These are phyloP conservation scores for Carex kokanica DNA, from an alignment of 176 grass and related monocot species.

Conservation along the genomic window DNA sequence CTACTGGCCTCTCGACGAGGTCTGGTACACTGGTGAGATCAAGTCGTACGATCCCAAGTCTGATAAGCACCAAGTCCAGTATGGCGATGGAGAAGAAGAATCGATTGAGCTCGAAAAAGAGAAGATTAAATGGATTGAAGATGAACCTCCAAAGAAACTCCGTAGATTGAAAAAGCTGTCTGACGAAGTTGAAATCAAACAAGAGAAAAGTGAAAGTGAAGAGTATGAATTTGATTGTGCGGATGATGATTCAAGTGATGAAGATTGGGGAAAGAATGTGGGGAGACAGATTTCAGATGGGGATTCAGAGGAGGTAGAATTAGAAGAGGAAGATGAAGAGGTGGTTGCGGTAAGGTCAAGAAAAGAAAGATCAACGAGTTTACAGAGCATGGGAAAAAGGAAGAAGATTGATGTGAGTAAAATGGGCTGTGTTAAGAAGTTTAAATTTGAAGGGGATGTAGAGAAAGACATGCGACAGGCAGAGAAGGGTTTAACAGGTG, in stretches of 20 bases:
- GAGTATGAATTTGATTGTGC: constrained; percentile 21
- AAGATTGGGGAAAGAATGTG: constrained; percentile 71
- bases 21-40: constrained; percentile 65
- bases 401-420: constrained; percentile 60
- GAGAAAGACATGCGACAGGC: not conserved
- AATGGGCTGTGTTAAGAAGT: constrained; percentile 56
- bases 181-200: constrained; percentile 18
- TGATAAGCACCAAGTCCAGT: constrained; percentile 49
- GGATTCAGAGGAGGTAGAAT: constrained; percentile 65
- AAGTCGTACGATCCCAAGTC: constrained; percentile 46
- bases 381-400: constrained; percentile 44
- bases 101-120: constrained; percentile 59
- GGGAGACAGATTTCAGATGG: constrained; percentile 26
- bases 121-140: constrained; percentile 60
- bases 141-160: constrained; percentile 49
- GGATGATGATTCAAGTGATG: constrained; percentile 47
- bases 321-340: constrained; percentile 57
- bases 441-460: constrained; percentile 55
- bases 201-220: constrained; percentile 21
- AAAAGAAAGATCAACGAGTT: constrained; percentile 30
- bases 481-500: not conserved
- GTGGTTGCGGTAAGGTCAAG: constrained; percentile 32
- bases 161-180: constrained; percentile 69
- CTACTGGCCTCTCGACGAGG: constrained; percentile 79
- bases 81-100: constrained; percentile 79